Evolutionary conservation across 805 yeast genomes (phyloP), one percentile per base, ranked within the genome.

Genomic region (Suhomyces sp.): DNA sequence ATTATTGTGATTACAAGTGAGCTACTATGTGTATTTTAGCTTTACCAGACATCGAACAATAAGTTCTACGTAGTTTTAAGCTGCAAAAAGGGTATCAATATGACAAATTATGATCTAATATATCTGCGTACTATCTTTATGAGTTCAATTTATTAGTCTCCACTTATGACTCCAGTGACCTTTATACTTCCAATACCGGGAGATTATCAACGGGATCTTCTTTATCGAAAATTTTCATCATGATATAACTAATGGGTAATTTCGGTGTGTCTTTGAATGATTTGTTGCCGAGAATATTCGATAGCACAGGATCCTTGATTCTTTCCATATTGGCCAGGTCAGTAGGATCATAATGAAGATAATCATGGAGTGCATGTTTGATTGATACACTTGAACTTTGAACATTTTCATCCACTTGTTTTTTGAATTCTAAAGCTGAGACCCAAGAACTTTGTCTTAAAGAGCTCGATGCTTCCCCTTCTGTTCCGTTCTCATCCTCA

Each of bases 331-430:
- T 13, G 2, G 19, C 26, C 5, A 37, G 27, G 8, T 10, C 21
- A 19, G 18, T 23, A 0, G 88, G 84, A 46, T 80, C 74, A 14
- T 76, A 65, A 53, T 87, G 95, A 36, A 67, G 67, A 52, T 77
- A 87, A 10, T 77, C 82, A 14, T 65, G 53, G 16, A 87, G 61
- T 25, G 88, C 83, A 29, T 71, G 72, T 47, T 76, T 68, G 20
- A 83, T 75, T 4, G 75, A 61, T 20, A 58, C 57, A 10, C 25
- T 18, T 6, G 36, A 15, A 13, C 24, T 20, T 34, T 58, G 60
- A 32, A 68, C 70, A 31, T 58, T 57, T 18, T 53, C 46, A 7
- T 61, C 62, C 3, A 61, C 38, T 7, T 51, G 47, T 34, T 65
- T 51, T 36, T 55, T 61, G 38, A 53, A 64, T 16, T 74, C 70